These are phyloP conservation scores for Suillus subalutaceus DNA, from an alignment of 768 basidiomycete genomes.

Conservation along the genomic window DNA sequence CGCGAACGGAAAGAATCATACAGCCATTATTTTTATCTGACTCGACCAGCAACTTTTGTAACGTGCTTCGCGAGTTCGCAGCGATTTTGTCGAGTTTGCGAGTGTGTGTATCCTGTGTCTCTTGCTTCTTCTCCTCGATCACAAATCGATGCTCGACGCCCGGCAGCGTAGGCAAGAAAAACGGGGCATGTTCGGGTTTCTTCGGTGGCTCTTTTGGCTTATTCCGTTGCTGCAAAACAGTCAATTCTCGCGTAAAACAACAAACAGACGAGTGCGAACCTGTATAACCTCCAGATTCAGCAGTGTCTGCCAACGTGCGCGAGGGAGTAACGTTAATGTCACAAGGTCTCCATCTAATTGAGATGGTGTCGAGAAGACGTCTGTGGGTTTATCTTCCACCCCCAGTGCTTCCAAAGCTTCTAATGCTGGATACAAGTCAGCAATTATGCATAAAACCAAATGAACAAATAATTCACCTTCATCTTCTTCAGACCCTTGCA, in stretches of 20 bases:
- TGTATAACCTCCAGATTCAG: conserved; percentile 94
- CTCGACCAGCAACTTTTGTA: conserved; percentile 62
- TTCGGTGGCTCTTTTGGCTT: conserved; percentile 97
- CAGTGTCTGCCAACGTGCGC: conserved; percentile 95
- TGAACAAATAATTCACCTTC: conserved; percentile 53
- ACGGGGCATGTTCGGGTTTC: conserved; percentile 92
- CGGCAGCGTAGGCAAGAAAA: conserved; percentile 92
- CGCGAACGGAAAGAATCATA: conserved; percentile 43
- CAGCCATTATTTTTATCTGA: conserved; percentile 66
- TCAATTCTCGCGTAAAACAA: background rate
- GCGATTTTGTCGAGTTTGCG: conserved; percentile 56
- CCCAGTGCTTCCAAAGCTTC: conserved; percentile 70
- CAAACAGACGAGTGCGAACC: conserved; percentile 39
- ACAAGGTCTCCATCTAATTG: conserved; percentile 91
- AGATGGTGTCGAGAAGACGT: conserved; percentile 83
- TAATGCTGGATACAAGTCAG: conserved; percentile 50
- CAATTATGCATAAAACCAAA: background rate
- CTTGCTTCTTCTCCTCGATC: conserved; percentile 44
- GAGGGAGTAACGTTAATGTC: conserved; percentile 89
- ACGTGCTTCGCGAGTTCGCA: conserved; percentile 63
- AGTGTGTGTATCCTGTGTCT: conserved; percentile 44
- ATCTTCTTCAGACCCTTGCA: conserved; percentile 83
- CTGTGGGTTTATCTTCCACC: conserved; percentile 59
- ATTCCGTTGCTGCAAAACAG: conserved; percentile 73
- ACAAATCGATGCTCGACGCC: conserved; percentile 87